A percentile compares a stretch with the other conserved stretches of the same genome.
Conservation (phyloP, 768 basidiomycete genomes). For the Mycena maculata region DNA sequence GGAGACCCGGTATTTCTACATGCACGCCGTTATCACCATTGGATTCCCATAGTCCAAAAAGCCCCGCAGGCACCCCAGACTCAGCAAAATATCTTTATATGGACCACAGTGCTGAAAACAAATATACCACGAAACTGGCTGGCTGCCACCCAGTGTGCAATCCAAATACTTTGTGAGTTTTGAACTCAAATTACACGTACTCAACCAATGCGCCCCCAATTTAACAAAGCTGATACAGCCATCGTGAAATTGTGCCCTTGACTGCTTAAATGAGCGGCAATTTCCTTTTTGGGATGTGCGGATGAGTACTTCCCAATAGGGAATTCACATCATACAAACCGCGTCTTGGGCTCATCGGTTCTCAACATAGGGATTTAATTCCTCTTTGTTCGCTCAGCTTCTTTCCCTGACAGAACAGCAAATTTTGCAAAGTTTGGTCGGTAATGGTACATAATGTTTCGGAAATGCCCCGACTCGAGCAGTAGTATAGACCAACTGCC, state of each 20-base stretch:
- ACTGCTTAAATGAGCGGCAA: neutral
- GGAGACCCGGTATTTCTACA: neutral
- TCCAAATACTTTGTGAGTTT: neutral
- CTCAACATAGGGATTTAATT: too few species aligned
- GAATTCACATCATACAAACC: neutral
- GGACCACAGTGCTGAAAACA: neutral
- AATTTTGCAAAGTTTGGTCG: too few species aligned
- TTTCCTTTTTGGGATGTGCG: neutral
- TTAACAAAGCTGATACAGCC: too few species aligned
- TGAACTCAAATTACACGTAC: neutral
- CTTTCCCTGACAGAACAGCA: too few species aligned
- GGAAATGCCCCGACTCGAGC: too few species aligned
- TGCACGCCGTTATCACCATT: neutral
- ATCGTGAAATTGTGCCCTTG: too few species aligned
- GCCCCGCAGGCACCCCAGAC: neutral
- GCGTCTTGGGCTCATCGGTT: too few species aligned
- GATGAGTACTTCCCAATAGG: neutral
- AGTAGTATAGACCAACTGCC: too few species aligned
- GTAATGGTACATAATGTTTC: too few species aligned
- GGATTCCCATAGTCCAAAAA: neutral
- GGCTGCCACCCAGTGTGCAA: neutral
- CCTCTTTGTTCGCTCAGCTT: too few species aligned
- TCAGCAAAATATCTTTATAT: neutral
- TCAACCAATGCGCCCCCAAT: neutral
- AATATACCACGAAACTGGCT: neutral